phyloP scores from a whole-genome alignment of 2,329 filamentous ascomycete species.

The Zalaria sp. region DNA sequence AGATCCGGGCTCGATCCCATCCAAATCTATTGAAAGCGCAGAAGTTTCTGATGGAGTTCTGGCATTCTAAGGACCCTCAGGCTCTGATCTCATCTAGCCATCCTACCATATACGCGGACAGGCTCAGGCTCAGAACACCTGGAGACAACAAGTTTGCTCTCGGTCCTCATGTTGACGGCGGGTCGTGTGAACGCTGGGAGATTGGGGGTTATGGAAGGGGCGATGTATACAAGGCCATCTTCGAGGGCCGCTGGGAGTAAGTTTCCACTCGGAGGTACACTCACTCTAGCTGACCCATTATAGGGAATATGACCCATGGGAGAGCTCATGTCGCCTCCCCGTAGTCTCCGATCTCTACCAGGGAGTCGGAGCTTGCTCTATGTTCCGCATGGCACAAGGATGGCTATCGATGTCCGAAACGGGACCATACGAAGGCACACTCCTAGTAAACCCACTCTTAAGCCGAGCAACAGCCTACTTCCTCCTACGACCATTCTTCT shows the following conservation, averaged over 20 bases:
- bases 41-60: constrained; percentile 33
- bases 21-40: constrained; percentile 32
- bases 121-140: constrained; percentile 38
- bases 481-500: constrained; percentile 73
- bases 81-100: constrained; percentile 27
- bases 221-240: constrained; percentile 58
- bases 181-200: constrained; percentile 35
- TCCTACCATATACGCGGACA: constrained; percentile 33
- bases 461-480: constrained; percentile 64
- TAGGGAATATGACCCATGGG: constrained; percentile 65
- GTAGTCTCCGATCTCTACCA: constrained; percentile 64
- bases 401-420: constrained; percentile 69
- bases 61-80: constrained; percentile 27
- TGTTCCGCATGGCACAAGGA: constrained; percentile 80
- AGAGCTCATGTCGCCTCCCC: constrained; percentile 52
- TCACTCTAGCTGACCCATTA: neutral
- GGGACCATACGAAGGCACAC: constrained; percentile 59
- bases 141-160: constrained; percentile 36
- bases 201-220: constrained; percentile 47
- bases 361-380: constrained; percentile 66
- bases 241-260: constrained; percentile 60
- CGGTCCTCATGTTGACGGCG: constrained; percentile 40
- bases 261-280: neutral
- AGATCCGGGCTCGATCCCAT: constrained; percentile 31
- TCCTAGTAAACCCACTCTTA: constrained; percentile 68